Base-by-base conservation (phyloP, 2,329 filamentous ascomycete species). In the Beauveria sp. region DNA sequence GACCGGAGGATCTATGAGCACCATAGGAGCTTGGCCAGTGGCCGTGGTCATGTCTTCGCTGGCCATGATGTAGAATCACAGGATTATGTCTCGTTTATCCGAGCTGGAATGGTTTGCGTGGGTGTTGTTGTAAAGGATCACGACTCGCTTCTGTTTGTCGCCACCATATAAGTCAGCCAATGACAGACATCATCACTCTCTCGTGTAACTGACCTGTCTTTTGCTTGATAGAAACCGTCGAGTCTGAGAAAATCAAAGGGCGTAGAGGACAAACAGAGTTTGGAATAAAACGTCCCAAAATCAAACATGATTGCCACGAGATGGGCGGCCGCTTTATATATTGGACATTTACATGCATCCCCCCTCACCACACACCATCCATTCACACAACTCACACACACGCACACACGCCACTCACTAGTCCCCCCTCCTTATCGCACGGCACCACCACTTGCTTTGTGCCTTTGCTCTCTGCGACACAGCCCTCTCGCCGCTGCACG, bases 1-100 rank as follows among this genome's bases (percentile, higher is more conserved):
- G 20, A 69, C 65, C 44, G 71, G 69, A 14, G 73, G 71, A 62
- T 72, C 70, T 63, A 70, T 69, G 64, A 71, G 55, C 43, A 63
- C 61, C 10, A 66, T 50, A 30, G 68, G 66, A 18, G 63, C 52
- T 40, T 61, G 44, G 43, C 68, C 64, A 16, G 67, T 53, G 50
- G 58, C 64, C n/a, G 64, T 30, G 12, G 48, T 34, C 62, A n/a
- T 62, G 62, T 48, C 67, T 67, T 56, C 66, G 65, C 66, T 64
- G 34, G 68, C 66, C 53, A 68, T 64, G 30, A 63, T 61, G 34
- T 5, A 37, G 5, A 5, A 37, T 37, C 14, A 37, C 5, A 5
- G 34, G 28, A 9, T 16, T 48, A 6, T 26, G 24, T 28, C 34
- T 12, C 2, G 4, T 37, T 37, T 10, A 1, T 14, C 14, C 5